Conservation (phyloP, 208 protist genomes). For the Crithidia brevicula region DNA sequence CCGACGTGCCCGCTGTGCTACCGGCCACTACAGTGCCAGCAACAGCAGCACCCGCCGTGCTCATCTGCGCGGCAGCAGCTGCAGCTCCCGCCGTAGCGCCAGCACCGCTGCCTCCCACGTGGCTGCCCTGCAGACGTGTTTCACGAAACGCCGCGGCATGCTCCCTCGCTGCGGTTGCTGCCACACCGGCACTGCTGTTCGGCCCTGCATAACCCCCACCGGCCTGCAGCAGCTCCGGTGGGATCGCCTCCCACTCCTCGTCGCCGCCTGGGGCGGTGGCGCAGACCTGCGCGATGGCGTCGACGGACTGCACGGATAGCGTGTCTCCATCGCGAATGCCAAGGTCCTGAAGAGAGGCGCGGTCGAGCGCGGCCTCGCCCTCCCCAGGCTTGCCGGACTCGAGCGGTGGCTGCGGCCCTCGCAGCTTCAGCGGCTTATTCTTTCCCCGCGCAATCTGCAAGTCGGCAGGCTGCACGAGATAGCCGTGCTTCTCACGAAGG, state of each 20-base stretch:
- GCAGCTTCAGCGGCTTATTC: slow-evolving; percentile 57
- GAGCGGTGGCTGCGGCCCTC: neutral
- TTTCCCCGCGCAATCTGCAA: slow-evolving; percentile 59
- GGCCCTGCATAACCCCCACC: neutral
- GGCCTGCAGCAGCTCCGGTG: slow-evolving; percentile 49
- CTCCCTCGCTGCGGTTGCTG: slow-evolving; percentile 22
- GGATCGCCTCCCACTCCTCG: slow-evolving; percentile 72
- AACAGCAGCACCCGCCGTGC: neutral
- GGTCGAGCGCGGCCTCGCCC: slow-evolving; percentile 28
- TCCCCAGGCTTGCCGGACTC: neutral
- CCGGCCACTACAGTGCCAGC: neutral
- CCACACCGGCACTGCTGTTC: slow-evolving; percentile 5
- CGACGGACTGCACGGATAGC: slow-evolving; percentile 62
- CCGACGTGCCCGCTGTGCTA: neutral
- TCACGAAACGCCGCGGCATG: slow-evolving; percentile 40
- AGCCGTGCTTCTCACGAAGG: slow-evolving; percentile 58
- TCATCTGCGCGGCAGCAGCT: neutral
- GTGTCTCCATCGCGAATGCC: slow-evolving; percentile 72
- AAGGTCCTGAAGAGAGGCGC: slow-evolving; percentile 66
- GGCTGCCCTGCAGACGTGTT: slow-evolving; percentile 43
- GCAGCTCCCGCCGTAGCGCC: neutral
- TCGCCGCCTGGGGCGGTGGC: slow-evolving; percentile 19
- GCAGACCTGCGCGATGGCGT: slow-evolving; percentile 42
- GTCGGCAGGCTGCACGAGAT: slow-evolving; percentile 46
- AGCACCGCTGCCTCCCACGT: neutral